Evolutionary conservation across 129 eudicot species (phyloP).

Genomic region (Lactuca saligna): DNA sequence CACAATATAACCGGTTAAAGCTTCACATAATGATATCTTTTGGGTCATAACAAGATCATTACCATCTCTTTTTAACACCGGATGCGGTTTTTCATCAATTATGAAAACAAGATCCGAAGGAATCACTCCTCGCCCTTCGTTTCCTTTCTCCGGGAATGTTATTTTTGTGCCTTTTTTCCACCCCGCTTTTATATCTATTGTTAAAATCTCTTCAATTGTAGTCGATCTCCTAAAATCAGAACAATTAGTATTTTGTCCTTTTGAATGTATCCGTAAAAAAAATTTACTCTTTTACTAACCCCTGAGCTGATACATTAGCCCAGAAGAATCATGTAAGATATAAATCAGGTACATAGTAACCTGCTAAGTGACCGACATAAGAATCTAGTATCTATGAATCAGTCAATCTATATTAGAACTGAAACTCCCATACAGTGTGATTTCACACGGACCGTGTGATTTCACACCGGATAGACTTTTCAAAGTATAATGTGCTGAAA

Average conservation of each 20-base stretch:
- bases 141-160: slow-evolving; percentile 41
- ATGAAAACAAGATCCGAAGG: slow-evolving; percentile 42
- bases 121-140: slow-evolving; percentile 25
- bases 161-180: slow-evolving; percentile 44
- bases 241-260: background rate
- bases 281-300: too few species aligned
- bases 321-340: background rate
- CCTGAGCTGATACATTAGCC: too few species aligned
- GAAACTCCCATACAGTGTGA: background rate
- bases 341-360: background rate
- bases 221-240: background rate
- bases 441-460: too few species aligned
- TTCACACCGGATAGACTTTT: too few species aligned
- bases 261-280: background rate
- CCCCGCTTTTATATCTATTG: slow-evolving; percentile 36
- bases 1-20: slow-evolving; percentile 26
- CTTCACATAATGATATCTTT: slow-evolving; percentile 25
- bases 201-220: background rate
- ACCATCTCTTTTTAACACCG: slow-evolving; percentile 29
- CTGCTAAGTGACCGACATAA: too few species aligned
- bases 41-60: slow-evolving; percentile 33
- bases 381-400: too few species aligned
- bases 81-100: slow-evolving; percentile 40
- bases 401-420: too few species aligned
- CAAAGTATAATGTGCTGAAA: too few species aligned